These are phyloP conservation scores for Rhynchosporium secalis DNA, from an alignment of 2,329 filamentous ascomycete species.

Conservation along the genomic window DNA sequence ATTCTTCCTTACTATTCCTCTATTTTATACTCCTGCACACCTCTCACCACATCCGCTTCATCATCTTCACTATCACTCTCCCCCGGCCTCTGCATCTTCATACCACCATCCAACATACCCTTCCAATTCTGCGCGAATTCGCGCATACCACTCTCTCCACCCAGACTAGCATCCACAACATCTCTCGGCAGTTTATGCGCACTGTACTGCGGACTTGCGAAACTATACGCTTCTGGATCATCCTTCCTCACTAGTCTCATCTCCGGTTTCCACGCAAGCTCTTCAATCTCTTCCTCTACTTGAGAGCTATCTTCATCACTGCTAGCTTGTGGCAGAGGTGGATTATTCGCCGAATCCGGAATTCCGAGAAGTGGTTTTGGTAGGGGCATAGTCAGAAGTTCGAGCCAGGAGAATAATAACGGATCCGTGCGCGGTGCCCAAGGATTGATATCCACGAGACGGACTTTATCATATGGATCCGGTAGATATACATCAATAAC, in stretches of 20 bases:
- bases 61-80: conserved; percentile 41
- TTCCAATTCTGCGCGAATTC: conserved; percentile 81
- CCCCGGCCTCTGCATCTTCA: conserved; percentile 41
- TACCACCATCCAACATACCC: conserved; percentile 51
- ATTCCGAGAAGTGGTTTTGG: conserved; percentile 57
- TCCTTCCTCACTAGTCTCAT: conserved; percentile 79
- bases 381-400: conserved; percentile 73
- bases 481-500: conserved; percentile 93
- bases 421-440: conserved; percentile 91
- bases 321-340: conserved; percentile 38
- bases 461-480: conserved; percentile 55
- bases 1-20: not conserved
- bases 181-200: conserved; percentile 95
- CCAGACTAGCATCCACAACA: conserved; percentile 71
- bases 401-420: conserved; percentile 84
- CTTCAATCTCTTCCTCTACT: conserved; percentile 48
- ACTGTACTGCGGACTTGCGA: conserved; percentile 83
- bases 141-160: conserved; percentile 72
- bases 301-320: conserved; percentile 44
- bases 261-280: conserved; percentile 65
- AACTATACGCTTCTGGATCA: conserved; percentile 86
- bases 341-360: conserved; percentile 39
- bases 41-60: not conserved
- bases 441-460: conserved; percentile 91
- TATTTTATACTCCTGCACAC: conserved; percentile 1